Conservation (phyloP, 1,284 basidiomycete genomes). For the Pseudozyma sp. region DNA sequence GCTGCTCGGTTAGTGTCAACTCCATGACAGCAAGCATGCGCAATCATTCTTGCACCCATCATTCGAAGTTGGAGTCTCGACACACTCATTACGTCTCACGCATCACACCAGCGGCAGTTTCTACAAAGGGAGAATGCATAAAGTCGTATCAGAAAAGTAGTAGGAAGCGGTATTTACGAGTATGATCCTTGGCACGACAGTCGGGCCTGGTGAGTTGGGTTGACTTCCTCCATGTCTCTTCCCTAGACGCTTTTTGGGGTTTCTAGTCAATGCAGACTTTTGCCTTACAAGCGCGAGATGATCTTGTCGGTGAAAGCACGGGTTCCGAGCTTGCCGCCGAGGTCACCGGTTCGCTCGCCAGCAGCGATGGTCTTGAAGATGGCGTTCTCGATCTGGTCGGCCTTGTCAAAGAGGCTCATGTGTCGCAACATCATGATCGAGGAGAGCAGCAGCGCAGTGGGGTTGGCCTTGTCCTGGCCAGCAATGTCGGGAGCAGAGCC, state of each 20-base stretch:
- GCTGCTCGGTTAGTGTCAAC: too few species aligned
- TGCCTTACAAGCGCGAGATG: slow-evolving; percentile 55
- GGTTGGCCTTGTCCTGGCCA: slow-evolving; percentile 90
- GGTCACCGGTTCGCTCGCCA: slow-evolving; percentile 62
- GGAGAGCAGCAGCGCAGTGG: slow-evolving; percentile 92
- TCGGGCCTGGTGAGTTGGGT: neutral
- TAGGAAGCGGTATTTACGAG: slow-evolving; percentile 27
- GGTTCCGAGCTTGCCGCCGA: slow-evolving; percentile 67
- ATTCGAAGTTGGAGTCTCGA: neutral
- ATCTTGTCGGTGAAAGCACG: slow-evolving; percentile 61
- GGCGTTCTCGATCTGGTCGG: slow-evolving; percentile 91
- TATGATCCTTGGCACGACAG: neutral
- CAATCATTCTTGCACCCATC: neutral
- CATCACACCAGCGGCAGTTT: slow-evolving; percentile 3
- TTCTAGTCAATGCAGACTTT: neutral
- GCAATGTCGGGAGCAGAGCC: slow-evolving; percentile 74
- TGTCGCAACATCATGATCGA: slow-evolving; percentile 92
- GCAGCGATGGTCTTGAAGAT: slow-evolving; percentile 68
- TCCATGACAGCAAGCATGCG: too few species aligned
- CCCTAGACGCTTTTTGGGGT: neutral
- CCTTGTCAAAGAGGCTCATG: slow-evolving; percentile 89
- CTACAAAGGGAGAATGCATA: slow-evolving; percentile 20
- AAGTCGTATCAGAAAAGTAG: slow-evolving; percentile 21
- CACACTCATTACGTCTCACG: neutral
- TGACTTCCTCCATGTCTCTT: neutral